Percentiles rank a stretch among this genome's conserved stretches.
These are phyloP conservation scores for Cicer arietinum DNA, from an alignment of 306 rosid species.

Conservation along the genomic window DNA sequence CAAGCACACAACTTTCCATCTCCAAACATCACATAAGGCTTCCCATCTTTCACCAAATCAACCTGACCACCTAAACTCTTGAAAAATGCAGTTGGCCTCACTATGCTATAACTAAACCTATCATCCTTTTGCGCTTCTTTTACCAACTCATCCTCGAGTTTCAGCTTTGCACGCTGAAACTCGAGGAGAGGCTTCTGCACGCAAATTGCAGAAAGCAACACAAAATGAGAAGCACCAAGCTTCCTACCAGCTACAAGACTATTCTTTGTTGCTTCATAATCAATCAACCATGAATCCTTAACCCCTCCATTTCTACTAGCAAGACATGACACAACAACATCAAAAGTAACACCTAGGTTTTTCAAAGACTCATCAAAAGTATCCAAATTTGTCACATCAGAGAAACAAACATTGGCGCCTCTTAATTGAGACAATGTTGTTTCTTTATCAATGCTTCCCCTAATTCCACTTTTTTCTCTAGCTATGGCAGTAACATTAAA, in stretches of 20 bases:
- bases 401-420: conserved; percentile 81
- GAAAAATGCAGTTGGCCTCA: conserved; percentile 96
- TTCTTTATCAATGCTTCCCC: conserved; percentile 64
- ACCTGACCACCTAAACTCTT: conserved; percentile 99
- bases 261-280: conserved; percentile 92
- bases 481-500: conserved; percentile 79
- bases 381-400: conserved; percentile 80
- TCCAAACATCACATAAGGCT: conserved; percentile 99
- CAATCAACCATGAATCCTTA: conserved; percentile 95
- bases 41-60: conserved; percentile 96
- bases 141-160: conserved; percentile 81
- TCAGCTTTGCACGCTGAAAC: conserved; percentile 92
- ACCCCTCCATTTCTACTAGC: conserved; percentile 94
- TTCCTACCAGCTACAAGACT: conserved; percentile 85
- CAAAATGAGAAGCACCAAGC: conserved; percentile 86
- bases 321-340: conserved; percentile 92
- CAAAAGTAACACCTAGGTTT: conserved; percentile 59
- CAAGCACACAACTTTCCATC: conserved; percentile 96
- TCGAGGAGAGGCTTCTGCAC: conserved; percentile 98
- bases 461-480: conserved; percentile 88
- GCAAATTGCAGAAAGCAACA: conserved; percentile 92
- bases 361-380: conserved; percentile 62
- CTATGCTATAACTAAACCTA: conserved; percentile 81
- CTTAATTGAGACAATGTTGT: conserved; percentile 64
- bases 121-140: conserved; percentile 60